These are phyloP conservation scores for Stentor roeselii DNA, from an alignment of 73 alveolate genomes.

Conservation along the genomic window DNA sequence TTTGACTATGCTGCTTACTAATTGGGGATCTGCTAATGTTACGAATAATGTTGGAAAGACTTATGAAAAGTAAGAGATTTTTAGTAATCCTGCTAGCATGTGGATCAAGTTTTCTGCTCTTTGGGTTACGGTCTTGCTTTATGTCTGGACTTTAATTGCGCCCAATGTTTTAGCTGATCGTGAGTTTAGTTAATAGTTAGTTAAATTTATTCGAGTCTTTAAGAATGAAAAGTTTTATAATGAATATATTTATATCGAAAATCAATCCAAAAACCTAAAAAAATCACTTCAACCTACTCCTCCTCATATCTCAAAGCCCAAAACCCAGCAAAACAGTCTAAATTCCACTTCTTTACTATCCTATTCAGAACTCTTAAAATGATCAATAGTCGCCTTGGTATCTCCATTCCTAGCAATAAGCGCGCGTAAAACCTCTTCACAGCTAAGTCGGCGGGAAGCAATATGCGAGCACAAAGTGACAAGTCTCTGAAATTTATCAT, in stretches of 20 bases:
- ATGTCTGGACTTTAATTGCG: conserved; percentile 2
- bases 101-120: conserved; percentile 16
- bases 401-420: conserved; percentile 10
- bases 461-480: neutral
- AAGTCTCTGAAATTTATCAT: neutral
- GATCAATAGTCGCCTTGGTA: neutral
- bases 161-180: neutral
- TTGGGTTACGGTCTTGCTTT: neutral
- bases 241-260: too few relatives aligned
- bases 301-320: neutral
- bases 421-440: neutral
- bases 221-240: too few relatives aligned
- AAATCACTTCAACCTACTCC: neutral
- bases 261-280: neutral
- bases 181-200: neutral
- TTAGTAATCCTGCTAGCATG: conserved; percentile 20
- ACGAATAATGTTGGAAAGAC: neutral
- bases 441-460: neutral
- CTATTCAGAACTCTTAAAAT: neutral
- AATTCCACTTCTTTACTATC: too few relatives aligned
- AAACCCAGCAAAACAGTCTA: too few relatives aligned
- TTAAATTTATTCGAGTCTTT: too few relatives aligned
- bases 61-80: conserved; percentile 14
- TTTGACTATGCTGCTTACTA: conserved; percentile 71
- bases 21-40: conserved; percentile 77